Conservation (phyloP, 352 stramenopile species). For the Blastocystis sp. region DNA sequence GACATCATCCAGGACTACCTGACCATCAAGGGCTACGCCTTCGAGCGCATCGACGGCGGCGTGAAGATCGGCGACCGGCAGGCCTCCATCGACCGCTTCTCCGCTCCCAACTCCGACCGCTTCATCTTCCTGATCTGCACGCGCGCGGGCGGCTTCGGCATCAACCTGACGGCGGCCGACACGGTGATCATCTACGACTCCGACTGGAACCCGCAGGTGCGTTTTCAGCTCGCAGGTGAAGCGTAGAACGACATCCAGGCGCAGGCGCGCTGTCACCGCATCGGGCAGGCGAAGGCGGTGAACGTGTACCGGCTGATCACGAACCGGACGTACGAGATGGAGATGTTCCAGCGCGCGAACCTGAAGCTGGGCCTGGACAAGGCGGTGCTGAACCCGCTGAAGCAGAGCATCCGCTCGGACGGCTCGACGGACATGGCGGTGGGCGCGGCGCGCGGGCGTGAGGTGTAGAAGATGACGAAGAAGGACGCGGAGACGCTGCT, state of each 20-base stretch:
- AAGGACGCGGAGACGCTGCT: constrained; percentile 87
- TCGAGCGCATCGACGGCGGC: constrained; percentile 95
- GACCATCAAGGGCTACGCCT: constrained; percentile 83
- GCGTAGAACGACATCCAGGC: constrained; percentile 83
- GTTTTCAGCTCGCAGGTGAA: constrained; percentile 44
- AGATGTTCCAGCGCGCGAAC: constrained; percentile 88
- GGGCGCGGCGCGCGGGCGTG: not conserved
- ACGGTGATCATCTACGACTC: constrained; percentile 72
- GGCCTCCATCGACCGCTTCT: constrained; percentile 86
- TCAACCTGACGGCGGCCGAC: constrained; percentile 79
- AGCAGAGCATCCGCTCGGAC: constrained; percentile 72
- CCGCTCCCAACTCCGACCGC: constrained; percentile 72
- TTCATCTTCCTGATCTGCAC: constrained; percentile 97
- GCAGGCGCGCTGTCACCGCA: constrained; percentile 85
- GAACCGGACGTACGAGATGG: constrained; percentile 86
- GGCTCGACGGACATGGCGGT: constrained; percentile 73
- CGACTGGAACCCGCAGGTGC: constrained; percentile 93
- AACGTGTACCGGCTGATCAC: constrained; percentile 87
- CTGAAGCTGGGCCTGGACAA: constrained; percentile 87
- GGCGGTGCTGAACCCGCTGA: constrained; percentile 77
- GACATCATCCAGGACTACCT: constrained; percentile 99
- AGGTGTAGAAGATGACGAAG: constrained; percentile 77
- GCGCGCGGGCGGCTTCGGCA: constrained; percentile 91
- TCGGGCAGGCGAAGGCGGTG: constrained; percentile 87
- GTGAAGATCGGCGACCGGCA: constrained; percentile 93